phyloP scores from a whole-genome alignment of 345 rosid genomes.

The Durio zibethinus region DNA sequence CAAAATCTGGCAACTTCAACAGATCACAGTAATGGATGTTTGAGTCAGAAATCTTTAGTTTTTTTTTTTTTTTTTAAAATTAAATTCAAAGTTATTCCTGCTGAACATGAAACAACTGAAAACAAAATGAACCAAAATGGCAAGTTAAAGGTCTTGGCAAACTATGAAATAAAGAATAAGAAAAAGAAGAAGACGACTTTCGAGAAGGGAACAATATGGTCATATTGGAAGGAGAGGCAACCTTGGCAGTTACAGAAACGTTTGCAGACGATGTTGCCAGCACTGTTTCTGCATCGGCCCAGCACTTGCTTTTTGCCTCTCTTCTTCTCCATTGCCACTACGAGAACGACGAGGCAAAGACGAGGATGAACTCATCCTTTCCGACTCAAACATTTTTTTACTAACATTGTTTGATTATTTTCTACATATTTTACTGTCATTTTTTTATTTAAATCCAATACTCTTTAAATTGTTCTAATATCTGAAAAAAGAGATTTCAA shows the following conservation, averaged over 20 bases:
- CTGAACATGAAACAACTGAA: not conserved
- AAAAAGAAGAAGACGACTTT: constrained; percentile 47
- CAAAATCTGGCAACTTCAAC: not conserved
- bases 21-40: not conserved
- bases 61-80: not conserved
- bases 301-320: constrained; percentile 63
- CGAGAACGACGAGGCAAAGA: constrained; percentile 33
- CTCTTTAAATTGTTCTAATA: no score
- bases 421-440: no score
- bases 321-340: constrained; percentile 32
- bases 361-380: constrained; percentile 30
- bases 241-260: constrained; percentile 87
- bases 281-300: constrained; percentile 75
- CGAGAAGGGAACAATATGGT: constrained; percentile 85
- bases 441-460: no score
- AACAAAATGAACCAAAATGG: not conserved
- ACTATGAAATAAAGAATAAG: not conserved
- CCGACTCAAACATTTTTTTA: not conserved
- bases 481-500: no score
- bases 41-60: not conserved
- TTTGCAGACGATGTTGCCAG: constrained; percentile 84
- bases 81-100: not conserved
- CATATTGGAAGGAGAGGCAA: constrained; percentile 93
- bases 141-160: not conserved
- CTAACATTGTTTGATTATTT: no score